Conservation (phyloP, 352 stramenopile genomes). For the Phytophthora sp. region DNA sequence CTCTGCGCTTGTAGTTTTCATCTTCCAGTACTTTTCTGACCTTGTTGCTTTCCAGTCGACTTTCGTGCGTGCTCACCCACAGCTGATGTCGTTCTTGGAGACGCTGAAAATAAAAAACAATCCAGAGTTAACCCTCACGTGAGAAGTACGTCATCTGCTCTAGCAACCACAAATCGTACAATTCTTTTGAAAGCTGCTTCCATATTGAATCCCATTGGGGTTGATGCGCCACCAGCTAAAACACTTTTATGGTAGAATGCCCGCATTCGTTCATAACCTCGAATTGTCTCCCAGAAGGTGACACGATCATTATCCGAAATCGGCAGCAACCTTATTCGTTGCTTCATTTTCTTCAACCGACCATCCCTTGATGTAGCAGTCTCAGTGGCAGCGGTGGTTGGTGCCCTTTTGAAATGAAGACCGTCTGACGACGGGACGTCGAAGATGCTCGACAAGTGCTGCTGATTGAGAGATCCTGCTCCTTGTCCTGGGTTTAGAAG, state of each 20-base stretch:
- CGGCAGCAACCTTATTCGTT: slow-evolving; percentile 49
- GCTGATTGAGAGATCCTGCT: slow-evolving; percentile 13
- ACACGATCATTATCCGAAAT: slow-evolving; percentile 46
- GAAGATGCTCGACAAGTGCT: slow-evolving; percentile 24
- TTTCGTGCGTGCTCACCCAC: slow-evolving; percentile 50
- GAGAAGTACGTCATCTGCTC: neutral
- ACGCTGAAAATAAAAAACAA: slow-evolving; percentile 39
- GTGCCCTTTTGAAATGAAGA: neutral
- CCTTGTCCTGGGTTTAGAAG: slow-evolving; percentile 15
- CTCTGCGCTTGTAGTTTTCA: slow-evolving; percentile 49
- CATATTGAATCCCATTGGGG: slow-evolving; percentile 64
- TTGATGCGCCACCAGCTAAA: slow-evolving; percentile 40
- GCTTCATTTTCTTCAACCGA: slow-evolving; percentile 56
- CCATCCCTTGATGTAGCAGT: slow-evolving; percentile 26
- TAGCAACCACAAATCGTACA: slow-evolving; percentile 24
- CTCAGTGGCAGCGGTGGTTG: neutral
- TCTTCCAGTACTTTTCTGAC: slow-evolving; percentile 53
- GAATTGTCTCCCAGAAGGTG: slow-evolving; percentile 55
- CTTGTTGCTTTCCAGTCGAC: slow-evolving; percentile 35
- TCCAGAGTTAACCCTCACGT: neutral
- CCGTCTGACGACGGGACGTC: slow-evolving; percentile 15
- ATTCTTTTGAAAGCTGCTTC: slow-evolving; percentile 58
- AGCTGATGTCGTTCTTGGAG: slow-evolving; percentile 48
- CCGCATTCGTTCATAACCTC: slow-evolving; percentile 49
- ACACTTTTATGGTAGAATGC: slow-evolving; percentile 38